Percentiles rank a stretch among this genome's conserved stretches.
phyloP scores from a whole-genome alignment of 257 asterid species.

The Solanum commersonii region DNA sequence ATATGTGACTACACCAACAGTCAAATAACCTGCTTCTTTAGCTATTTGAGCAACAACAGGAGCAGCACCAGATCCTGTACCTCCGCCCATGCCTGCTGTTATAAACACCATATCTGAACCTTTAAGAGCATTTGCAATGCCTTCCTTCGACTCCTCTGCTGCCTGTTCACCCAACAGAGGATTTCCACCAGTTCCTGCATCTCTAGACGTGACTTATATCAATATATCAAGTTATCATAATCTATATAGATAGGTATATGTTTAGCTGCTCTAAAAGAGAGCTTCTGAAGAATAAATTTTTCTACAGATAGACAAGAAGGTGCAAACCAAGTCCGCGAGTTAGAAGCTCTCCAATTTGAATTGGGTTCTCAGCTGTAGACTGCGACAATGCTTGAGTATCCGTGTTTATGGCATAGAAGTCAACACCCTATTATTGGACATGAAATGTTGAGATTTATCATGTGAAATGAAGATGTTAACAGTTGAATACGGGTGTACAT shows the following conservation, averaged over 20 bases:
- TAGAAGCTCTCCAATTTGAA: slow-evolving; percentile 96
- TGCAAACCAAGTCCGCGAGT: slow-evolving; percentile 93
- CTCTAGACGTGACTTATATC: neutral
- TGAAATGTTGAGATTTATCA: neutral
- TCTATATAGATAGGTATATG: neutral
- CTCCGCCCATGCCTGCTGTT: slow-evolving; percentile 99
- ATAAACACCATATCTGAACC: slow-evolving; percentile 98
- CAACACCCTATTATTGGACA: slow-evolving; percentile 60
- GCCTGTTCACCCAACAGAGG: slow-evolving; percentile 98
- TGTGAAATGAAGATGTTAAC: slow-evolving; percentile 2
- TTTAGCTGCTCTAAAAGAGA: neutral
- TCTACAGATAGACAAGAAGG: neutral
- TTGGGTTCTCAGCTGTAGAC: slow-evolving; percentile 74
- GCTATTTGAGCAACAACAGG: slow-evolving; percentile 92
- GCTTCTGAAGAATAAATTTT: neutral
- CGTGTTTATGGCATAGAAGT: slow-evolving; percentile 89
- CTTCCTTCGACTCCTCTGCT: slow-evolving; percentile 95
- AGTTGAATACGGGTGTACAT: neutral
- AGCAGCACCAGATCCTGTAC: slow-evolving; percentile 99
- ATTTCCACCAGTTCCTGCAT: slow-evolving; percentile 93
- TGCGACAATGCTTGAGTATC: slow-evolving; percentile 90
- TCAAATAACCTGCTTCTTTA: slow-evolving; percentile 87
- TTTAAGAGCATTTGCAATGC: slow-evolving; percentile 76
- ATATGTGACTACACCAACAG: slow-evolving; percentile 95
- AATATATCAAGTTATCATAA: neutral